Evolutionary conservation across 164 flowering plant genomes (phyloP).

Genomic region (Malania oleifera): DNA sequence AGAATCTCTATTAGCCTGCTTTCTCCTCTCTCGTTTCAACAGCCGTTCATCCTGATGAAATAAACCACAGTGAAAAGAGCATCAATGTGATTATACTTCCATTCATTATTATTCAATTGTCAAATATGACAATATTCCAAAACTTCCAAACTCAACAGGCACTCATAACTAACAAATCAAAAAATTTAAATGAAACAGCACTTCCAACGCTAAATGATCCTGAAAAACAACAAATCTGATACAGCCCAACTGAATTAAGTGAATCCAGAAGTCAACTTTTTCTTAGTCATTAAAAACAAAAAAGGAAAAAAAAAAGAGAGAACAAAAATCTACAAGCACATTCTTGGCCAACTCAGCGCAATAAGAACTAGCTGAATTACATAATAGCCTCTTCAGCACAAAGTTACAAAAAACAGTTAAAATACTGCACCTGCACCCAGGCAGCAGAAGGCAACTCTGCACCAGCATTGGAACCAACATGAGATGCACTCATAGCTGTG

Average conservation of each 20-base stretch:
- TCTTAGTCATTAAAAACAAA: too few species aligned
- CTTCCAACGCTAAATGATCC: too few species aligned
- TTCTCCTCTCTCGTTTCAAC: slow-evolving; percentile 22
- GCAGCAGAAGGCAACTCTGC: slow-evolving; percentile 1
- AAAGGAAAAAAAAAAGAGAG: too few species aligned
- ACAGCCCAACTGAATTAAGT: too few species aligned
- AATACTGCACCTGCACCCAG: background rate
- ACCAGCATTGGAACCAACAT: background rate
- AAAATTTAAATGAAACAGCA: too few species aligned
- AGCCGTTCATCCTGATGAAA: slow-evolving; percentile 15
- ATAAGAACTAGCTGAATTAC: too few species aligned
- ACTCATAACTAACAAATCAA: background rate
- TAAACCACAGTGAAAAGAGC: background rate
- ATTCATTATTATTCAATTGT: background rate
- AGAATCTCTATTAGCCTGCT: slow-evolving; percentile 25
- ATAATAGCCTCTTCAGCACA: too few species aligned
- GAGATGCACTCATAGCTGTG: background rate
- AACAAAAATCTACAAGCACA: too few species aligned
- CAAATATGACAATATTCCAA: background rate
- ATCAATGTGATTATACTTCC: background rate
- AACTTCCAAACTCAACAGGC: background rate
- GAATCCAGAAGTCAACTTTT: too few species aligned
- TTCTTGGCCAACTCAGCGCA: too few species aligned
- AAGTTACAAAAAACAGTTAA: too few species aligned
- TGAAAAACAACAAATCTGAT: too few species aligned